Evolutionary conservation across 2,329 filamentous ascomycete genomes (phyloP).

Genomic region (Colletotrichum godetiae): DNA sequence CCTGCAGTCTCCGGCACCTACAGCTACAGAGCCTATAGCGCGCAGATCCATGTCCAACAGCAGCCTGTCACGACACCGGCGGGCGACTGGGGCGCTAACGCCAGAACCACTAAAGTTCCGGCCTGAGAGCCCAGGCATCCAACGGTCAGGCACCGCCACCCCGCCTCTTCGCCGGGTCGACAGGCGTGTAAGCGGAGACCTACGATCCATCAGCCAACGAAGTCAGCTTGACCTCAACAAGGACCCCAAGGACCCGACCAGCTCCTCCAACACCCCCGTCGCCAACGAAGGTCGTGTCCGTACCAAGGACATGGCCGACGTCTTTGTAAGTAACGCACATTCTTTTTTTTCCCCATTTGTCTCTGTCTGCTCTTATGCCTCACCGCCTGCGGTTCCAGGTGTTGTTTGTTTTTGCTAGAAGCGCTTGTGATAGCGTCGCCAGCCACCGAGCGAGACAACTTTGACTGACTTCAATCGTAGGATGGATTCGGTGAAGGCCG

Average conservation of each 20-base stretch:
- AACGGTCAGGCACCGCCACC: slow-evolving; percentile 65
- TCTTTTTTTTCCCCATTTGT: slow-evolving; percentile 11
- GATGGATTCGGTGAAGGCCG: slow-evolving; percentile 94
- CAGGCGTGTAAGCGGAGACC: slow-evolving; percentile 78
- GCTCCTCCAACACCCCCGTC: slow-evolving; percentile 68
- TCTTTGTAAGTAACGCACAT: slow-evolving; percentile 79
- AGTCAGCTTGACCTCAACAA: slow-evolving; percentile 44
- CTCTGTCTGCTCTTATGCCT: neutral
- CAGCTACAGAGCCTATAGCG: slow-evolving; percentile 39
- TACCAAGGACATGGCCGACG: slow-evolving; percentile 88
- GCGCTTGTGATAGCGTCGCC: neutral
- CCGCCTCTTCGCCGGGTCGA: slow-evolving; percentile 79
- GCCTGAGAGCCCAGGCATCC: slow-evolving; percentile 72
- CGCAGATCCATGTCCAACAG: slow-evolving; percentile 65
- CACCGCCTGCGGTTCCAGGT: neutral
- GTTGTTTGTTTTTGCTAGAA: neutral
- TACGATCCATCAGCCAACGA: slow-evolving; percentile 74
- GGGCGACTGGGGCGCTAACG: slow-evolving; percentile 45
- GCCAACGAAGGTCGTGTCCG: slow-evolving; percentile 90
- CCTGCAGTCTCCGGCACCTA: slow-evolving; percentile 34
- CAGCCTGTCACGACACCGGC: slow-evolving; percentile 59
- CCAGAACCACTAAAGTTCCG: slow-evolving; percentile 66
- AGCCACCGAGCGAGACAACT: slow-evolving; percentile 9
- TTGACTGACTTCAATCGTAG: slow-evolving; percentile 57
- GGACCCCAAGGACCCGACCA: slow-evolving; percentile 26